Conservation (phyloP, 176 grass and related monocot species). For the Echinochloa phyllopogon region DNA sequence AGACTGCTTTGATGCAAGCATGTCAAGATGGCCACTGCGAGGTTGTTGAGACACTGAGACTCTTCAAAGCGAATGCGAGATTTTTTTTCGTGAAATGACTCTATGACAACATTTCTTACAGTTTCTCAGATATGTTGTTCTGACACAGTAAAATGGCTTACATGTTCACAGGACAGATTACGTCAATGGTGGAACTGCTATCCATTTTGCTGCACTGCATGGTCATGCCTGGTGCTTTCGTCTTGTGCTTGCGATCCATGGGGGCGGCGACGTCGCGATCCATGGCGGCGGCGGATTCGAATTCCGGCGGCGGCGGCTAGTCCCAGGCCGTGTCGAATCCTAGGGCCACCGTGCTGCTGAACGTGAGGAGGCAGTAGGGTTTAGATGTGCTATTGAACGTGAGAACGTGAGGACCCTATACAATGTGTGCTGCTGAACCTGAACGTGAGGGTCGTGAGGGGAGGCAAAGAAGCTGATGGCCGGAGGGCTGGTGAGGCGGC, state of each 20-base stretch:
- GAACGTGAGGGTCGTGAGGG: too few relatives aligned
- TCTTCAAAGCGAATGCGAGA: constrained; percentile 92
- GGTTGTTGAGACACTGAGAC: constrained; percentile 92
- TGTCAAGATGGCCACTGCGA: constrained; percentile 97
- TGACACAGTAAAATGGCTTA: constrained; percentile 1
- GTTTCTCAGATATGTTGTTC: constrained; percentile 3
- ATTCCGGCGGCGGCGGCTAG: too few relatives aligned
- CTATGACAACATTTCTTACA: not conserved
- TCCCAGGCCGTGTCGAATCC: too few relatives aligned
- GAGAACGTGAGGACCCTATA: too few relatives aligned
- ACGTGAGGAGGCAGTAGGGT: too few relatives aligned
- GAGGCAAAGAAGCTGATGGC: too few relatives aligned
- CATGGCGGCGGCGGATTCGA: too few relatives aligned
- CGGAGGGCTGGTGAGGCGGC: too few relatives aligned
- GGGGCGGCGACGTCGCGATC: too few relatives aligned
- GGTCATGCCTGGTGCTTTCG: constrained; percentile 87
- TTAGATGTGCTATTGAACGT: too few relatives aligned
- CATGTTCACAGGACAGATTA: constrained; percentile 93
- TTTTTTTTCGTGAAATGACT: not conserved
- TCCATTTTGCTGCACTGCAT: constrained; percentile 85
- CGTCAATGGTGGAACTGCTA: constrained; percentile 79
- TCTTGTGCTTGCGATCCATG: constrained; percentile 76
- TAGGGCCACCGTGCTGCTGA: too few relatives aligned
- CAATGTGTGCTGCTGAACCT: too few relatives aligned
- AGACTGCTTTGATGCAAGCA: constrained; percentile 99